A percentile compares a stretch with the other conserved stretches of the same genome.
Evolutionary conservation across 1,284 basidiomycete genomes (phyloP).

Genomic region (Pyrrhoderma noxium): DNA sequence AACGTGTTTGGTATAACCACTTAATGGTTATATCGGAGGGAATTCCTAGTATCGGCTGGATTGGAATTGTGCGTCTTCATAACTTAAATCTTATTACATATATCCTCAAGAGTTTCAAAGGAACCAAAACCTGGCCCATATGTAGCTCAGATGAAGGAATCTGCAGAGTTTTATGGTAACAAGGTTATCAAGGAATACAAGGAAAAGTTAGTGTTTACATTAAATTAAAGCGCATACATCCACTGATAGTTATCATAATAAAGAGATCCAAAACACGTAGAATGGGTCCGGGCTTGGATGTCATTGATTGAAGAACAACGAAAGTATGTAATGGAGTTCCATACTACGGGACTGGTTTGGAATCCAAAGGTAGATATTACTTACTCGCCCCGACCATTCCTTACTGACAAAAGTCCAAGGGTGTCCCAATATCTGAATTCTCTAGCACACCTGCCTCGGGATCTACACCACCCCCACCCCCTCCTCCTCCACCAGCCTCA

Average conservation of each 20-base stretch:
- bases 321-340: slow-evolving; percentile 81
- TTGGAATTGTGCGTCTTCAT: slow-evolving; percentile 54
- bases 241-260: slow-evolving; percentile 12
- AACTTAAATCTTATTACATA: slow-evolving; percentile 2
- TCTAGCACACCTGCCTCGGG: slow-evolving; percentile 38
- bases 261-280: slow-evolving; percentile 83
- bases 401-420: slow-evolving; percentile 35
- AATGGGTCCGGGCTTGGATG: slow-evolving; percentile 80
- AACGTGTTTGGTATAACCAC: slow-evolving; percentile 79
- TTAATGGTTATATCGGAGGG: slow-evolving; percentile 80
- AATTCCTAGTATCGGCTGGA: slow-evolving; percentile 86
- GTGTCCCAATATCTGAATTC: slow-evolving; percentile 54
- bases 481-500: slow-evolving; percentile 35
- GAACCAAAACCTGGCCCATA: slow-evolving; percentile 78
- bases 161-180: slow-evolving; percentile 86
- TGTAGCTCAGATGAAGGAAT: slow-evolving; percentile 83
- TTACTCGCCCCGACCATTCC: not conserved
- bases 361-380: slow-evolving; percentile 64
- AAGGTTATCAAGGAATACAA: slow-evolving; percentile 91
- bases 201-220: slow-evolving; percentile 60
- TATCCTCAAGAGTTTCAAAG: slow-evolving; percentile 31
- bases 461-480: slow-evolving; percentile 48
- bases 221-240: slow-evolving; percentile 6
- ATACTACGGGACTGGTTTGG: slow-evolving; percentile 88
- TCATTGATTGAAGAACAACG: slow-evolving; percentile 72